Conservation (phyloP, 306 rosid genomes). For the Vigna unguiculata region DNA sequence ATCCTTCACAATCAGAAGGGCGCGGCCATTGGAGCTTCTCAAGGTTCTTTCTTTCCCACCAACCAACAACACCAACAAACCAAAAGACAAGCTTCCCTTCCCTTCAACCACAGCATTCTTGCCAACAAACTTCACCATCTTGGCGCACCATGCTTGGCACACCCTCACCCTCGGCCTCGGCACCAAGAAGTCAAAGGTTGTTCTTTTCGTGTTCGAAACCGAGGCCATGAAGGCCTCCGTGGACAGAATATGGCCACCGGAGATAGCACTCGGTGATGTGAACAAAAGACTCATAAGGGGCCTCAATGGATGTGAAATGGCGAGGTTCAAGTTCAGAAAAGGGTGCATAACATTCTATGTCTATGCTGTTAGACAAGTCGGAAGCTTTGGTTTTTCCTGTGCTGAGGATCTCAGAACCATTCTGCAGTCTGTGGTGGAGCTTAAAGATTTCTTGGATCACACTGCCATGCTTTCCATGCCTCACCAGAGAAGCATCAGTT, state of each 20-base stretch:
- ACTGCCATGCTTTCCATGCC: conserved; percentile 97
- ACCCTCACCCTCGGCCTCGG: conserved; percentile 96
- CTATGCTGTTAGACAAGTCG: conserved; percentile 76
- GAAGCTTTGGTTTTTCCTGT: conserved; percentile 68
- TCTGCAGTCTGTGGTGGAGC: conserved; percentile 82
- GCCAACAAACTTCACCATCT: conserved; percentile 94
- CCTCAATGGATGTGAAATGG: conserved; percentile 77
- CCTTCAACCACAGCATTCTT: conserved; percentile 87
- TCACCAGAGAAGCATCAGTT: conserved; percentile 75
- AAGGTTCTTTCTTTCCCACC: conserved; percentile 80
- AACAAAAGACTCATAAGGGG: conserved; percentile 84
- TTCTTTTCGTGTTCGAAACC: conserved; percentile 79
- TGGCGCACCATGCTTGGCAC: conserved; percentile 98
- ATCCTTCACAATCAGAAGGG: conserved; percentile 89
- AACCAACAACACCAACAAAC: conserved; percentile 45
- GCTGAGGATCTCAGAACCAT: conserved; percentile 76
- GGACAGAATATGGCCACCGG: conserved; percentile 81
- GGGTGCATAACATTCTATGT: conserved; percentile 94
- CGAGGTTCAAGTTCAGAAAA: conserved; percentile 94
- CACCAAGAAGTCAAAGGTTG: conserved; percentile 87
- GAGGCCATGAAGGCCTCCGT: conserved; percentile 63
- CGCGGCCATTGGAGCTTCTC: conserved; percentile 76
- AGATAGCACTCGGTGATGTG: conserved; percentile 87
- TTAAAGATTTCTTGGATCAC: conserved; percentile 95
- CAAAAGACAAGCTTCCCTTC: conserved; percentile 56